Conservation (phyloP, 2,329 filamentous ascomycete genomes). For the Calycina marina region DNA sequence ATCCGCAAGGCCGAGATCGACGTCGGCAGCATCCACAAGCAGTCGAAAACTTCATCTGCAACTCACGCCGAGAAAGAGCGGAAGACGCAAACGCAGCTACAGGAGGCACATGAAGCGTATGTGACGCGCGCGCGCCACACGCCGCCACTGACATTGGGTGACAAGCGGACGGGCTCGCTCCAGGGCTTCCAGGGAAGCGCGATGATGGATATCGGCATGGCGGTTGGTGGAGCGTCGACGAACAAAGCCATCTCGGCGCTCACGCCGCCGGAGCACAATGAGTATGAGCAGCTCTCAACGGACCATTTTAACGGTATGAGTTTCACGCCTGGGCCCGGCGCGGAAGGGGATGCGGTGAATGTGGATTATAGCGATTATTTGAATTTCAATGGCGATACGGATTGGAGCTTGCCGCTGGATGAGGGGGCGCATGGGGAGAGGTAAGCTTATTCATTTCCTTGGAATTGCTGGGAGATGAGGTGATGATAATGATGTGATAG, state of each 20-base stretch:
- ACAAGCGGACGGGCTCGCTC: constrained; percentile 2
- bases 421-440: constrained; percentile 16
- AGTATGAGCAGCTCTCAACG: neutral
- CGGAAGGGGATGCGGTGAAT: neutral
- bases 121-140: constrained; percentile 3
- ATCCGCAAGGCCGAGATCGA: constrained; percentile 71
- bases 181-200: neutral
- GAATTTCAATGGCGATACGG: constrained; percentile 11
- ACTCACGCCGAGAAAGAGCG: no score
- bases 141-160: constrained; percentile 5
- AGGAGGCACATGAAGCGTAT: no score
- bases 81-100: no score
- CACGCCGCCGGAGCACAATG: constrained; percentile 10
- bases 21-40: no score
- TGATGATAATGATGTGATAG: no score
- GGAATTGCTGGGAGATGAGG: no score
- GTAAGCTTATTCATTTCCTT: no score
- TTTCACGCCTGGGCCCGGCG: neutral
- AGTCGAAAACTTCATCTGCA: no score
- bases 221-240: neutral
- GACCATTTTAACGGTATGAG: constrained; percentile 1
- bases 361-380: constrained; percentile 14
- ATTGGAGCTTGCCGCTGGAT: constrained; percentile 14
- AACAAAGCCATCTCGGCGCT: constrained; percentile 8
- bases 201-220: constrained; percentile 4